These are phyloP conservation scores for Fraxinus sp. DNA, from an alignment of 305 asterid genomes.

Conservation along the genomic window DNA sequence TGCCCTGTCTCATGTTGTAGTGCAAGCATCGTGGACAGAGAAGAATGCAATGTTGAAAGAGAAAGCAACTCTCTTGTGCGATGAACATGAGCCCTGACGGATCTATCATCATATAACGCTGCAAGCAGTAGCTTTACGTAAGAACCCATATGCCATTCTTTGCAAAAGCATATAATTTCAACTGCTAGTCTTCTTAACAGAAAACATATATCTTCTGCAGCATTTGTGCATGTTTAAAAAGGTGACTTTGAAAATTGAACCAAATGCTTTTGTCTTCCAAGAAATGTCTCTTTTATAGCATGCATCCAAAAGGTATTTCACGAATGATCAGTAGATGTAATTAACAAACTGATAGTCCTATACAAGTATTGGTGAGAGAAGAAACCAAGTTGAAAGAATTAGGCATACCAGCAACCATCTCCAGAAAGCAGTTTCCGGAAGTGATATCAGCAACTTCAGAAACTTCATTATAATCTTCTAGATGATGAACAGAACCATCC, in stretches of 20 bases:
- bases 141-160: constrained; percentile 21
- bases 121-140: constrained; percentile 36
- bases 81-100: constrained; percentile 79
- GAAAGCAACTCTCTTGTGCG: constrained; percentile 81
- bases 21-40: constrained; percentile 74
- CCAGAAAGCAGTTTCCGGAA: constrained; percentile 67
- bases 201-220: constrained; percentile 11
- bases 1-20: constrained; percentile 60
- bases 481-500: constrained; percentile 66
- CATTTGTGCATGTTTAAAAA: background rate
- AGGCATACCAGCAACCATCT: constrained; percentile 75
- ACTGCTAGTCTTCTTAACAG: background rate
- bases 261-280: background rate
- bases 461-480: constrained; percentile 83
- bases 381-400: constrained; percentile 21
- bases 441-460: constrained; percentile 87
- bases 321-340: background rate
- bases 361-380: constrained; percentile 11
- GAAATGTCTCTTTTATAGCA: background rate
- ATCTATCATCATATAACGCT: constrained; percentile 87
- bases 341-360: background rate
- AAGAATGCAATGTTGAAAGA: constrained; percentile 66
- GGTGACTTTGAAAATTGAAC: constrained; percentile 10
- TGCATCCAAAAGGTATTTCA: constrained; percentile 7
- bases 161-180: background rate